Evolutionary conservation across 2,329 filamentous ascomycete genomes (phyloP), one percentile per base, ranked within the genome.

Genomic region (Cercospora sp.): DNA sequence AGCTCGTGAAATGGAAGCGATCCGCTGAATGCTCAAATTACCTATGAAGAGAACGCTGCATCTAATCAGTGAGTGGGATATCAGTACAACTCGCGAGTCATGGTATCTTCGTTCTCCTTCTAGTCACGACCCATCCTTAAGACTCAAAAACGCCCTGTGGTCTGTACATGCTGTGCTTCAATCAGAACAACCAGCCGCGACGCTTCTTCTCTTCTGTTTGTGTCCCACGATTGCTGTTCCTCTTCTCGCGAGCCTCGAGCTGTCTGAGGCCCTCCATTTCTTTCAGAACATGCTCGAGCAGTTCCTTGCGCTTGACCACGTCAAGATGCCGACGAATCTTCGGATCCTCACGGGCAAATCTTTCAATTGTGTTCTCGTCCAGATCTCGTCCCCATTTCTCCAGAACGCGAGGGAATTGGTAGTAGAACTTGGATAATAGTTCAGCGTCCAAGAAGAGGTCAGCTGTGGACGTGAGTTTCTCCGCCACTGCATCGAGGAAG

Each of bases 391-490:
- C 89, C 37, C 94, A 88, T 68, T 90, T 83, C 79, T 99, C 95
- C 12, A 99, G 87, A 78, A 97, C 93, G 45, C 95, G 88, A 0
- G 95, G 95, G 80, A 99, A 99, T 77, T 85, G 93, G 82, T 97
- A 97, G 82, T 97, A 97, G 79, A 98, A 99, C 77, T 99, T 97
- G 1, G 92, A 94, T 18, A 99, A 87, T 21, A 99, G 86, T 82
- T 99, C 96, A 10, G 98, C 95, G 76, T 99, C 97, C 32, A 99
- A 87, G 85, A 99, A 99, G 0, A 99, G 88, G 8, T 99, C 95
- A 2, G 95, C 94, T 0, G 95, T 99, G 1, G 93, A 91, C 3
- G 94, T 96, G 60, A 99, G 87, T 81, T 98, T 98, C 73, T 94
- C 92, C 1, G 95, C 94, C 1, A 97, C 95, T 3, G 96, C 93